Base-by-base conservation (phyloP, 163 green algal species). In the Volvox carteri region DNA sequence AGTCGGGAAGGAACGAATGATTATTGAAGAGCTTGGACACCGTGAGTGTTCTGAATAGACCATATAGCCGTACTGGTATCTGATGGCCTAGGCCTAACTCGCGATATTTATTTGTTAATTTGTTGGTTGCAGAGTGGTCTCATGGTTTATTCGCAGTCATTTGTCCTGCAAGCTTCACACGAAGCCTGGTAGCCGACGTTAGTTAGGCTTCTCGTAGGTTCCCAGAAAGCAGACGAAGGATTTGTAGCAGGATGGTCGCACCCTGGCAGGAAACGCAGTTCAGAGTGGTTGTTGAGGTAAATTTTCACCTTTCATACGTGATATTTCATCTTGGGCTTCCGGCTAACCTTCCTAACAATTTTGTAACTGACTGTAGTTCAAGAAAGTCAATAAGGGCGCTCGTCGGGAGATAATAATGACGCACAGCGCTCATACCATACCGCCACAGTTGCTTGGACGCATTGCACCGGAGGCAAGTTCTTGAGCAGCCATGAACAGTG, bases 251-350 rank as follows among this genome's bases (percentile, higher is more conserved):
- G 33, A 87, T 87, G 81, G 81, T 87, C 21, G 81, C 81, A 4
- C 81, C 81, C 18, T 87, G 81, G 81, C 81, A 87, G 28, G 81
- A 87, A 25, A 87, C 81, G 8, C 81, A 87, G 35, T 80, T 73
- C 30, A 41, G 81, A 30, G 81, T 87, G 1, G 81, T 87, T 1
- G 81, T 87, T 14, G 81, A 87, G 67, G 81, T 80, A 33, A 76
- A 48, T n/a, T 23, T 7, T 65, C 54, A 12, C 54, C 19, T 65
- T 48, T 79, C 44, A n/a, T n/a, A n/a, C n/a, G n/a, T n/a, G n/a
- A n/a, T n/a, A n/a, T n/a, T n/a, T n/a, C n/a, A n/a, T n/a, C n/a
- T n/a, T n/a, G n/a, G n/a, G n/a, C n/a, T n/a, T n/a, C n/a, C n/a
- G n/a, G n/a, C n/a, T n/a, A n/a, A n/a, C n/a, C n/a, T n/a, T n/a